A percentile compares a stretch with the other conserved stretches of the same genome.
Evolutionary conservation across 805 yeast species (phyloP).

Genomic region (Metschnikowia amazonensis): DNA sequence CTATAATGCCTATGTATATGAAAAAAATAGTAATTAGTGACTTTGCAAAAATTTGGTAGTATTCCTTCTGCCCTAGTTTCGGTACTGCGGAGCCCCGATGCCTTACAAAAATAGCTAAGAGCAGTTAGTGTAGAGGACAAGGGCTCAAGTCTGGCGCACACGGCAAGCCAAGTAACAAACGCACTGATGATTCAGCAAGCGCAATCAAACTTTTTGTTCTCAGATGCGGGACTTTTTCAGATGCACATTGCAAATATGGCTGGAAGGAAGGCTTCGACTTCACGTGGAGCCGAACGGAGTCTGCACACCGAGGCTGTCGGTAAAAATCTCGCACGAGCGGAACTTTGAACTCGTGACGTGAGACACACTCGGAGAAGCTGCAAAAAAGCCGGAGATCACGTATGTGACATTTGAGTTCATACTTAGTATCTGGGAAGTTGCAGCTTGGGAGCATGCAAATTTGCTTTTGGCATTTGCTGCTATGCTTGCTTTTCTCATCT

Average conservation of each 20-base stretch:
- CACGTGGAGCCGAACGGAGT: not conserved
- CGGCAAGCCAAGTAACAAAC: not conserved
- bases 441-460: not conserved
- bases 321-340: slow-evolving; percentile 1
- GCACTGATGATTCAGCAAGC: not conserved
- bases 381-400: not conserved
- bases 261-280: not conserved
- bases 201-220: no score
- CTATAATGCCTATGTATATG: no score
- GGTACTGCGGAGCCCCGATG: slow-evolving; percentile 5
- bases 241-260: not conserved
- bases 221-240: not conserved
- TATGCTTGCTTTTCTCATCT: not conserved
- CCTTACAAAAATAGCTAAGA: not conserved
- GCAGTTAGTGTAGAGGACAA: not conserved
- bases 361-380: not conserved
- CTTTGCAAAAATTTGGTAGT: not conserved
- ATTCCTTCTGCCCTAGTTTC: not conserved
- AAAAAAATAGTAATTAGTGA: not conserved
- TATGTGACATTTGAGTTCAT: not conserved
- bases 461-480: not conserved
- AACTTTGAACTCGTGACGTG: not conserved
- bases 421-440: not conserved
- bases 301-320: not conserved
- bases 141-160: slow-evolving; percentile 2